phyloP scores from a whole-genome alignment of 306 rosid genomes.

The Begonia masoniana region DNA sequence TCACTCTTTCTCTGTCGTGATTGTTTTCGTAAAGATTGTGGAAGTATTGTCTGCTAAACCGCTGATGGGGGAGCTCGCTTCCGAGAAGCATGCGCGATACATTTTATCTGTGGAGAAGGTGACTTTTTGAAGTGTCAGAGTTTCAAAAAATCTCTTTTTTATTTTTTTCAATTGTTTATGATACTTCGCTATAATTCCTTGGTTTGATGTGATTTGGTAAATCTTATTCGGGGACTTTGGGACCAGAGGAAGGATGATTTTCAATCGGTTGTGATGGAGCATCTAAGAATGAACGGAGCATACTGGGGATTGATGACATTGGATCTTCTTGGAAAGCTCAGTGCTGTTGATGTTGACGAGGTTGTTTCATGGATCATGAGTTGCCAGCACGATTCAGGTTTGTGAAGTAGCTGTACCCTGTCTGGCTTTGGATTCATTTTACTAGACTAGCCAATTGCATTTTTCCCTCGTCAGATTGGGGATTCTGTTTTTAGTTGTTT shows the following conservation, averaged over 20 bases:
- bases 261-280: constrained; percentile 75
- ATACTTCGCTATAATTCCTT: not conserved
- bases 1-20: no score
- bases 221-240: constrained; percentile 1
- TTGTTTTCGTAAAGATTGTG: no score
- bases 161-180: not conserved
- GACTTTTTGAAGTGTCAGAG: no score
- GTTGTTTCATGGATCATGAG: constrained; percentile 65
- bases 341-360: constrained; percentile 45
- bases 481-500: not conserved
- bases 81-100: constrained; percentile 58
- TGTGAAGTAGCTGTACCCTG: not conserved
- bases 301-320: constrained; percentile 84
- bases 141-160: not conserved
- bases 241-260: constrained; percentile 66
- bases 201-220: constrained; percentile 3
- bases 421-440: not conserved
- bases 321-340: constrained; percentile 65
- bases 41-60: no score
- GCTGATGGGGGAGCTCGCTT: constrained; percentile 55
- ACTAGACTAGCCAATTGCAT: not conserved
- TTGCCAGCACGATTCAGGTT: constrained; percentile 79
- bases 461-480: not conserved
- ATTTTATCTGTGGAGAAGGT: constrained; percentile 68
- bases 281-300: constrained; percentile 80